These are phyloP conservation scores for Beauveria brongniartii DNA, from an alignment of 2,329 filamentous ascomycete species.

Conservation along the genomic window DNA sequence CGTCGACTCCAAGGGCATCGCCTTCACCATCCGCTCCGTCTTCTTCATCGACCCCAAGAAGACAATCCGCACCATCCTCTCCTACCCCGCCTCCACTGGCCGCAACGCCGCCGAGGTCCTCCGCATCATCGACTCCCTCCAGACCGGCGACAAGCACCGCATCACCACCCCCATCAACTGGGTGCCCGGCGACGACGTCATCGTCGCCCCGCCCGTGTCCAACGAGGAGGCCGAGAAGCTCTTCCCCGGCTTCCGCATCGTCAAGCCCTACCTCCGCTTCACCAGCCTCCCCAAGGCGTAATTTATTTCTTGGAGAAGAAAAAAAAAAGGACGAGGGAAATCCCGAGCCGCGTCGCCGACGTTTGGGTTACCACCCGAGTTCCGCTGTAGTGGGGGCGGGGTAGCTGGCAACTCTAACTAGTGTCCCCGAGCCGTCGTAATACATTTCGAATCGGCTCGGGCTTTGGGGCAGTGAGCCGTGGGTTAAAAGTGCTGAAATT, in stretches of 20 bases:
- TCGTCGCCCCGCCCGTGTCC: slow-evolving; percentile 75
- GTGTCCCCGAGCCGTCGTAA: neutral
- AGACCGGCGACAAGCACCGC: slow-evolving; percentile 80
- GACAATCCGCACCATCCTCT: slow-evolving; percentile 86
- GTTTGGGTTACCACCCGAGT: neutral
- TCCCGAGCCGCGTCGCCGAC: too few species aligned
- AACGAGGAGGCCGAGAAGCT: slow-evolving; percentile 81
- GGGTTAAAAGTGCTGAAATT: neutral
- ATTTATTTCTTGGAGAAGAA: neutral
- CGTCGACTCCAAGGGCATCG: slow-evolving; percentile 73
- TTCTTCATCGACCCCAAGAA: slow-evolving; percentile 93
- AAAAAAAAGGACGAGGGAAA: too few species aligned
- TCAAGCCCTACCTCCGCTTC: slow-evolving; percentile 69
- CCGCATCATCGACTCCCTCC: slow-evolving; percentile 69
- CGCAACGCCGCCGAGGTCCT: slow-evolving; percentile 74
- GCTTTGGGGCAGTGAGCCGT: too few species aligned
- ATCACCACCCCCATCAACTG: slow-evolving; percentile 88
- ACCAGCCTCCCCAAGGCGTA: slow-evolving; percentile 55
- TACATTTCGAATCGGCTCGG: neutral
- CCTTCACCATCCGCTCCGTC: slow-evolving; percentile 90
- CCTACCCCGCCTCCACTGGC: slow-evolving; percentile 86
- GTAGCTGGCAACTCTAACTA: neutral
- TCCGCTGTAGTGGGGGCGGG: neutral
- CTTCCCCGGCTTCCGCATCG: slow-evolving; percentile 66
- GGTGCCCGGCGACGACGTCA: slow-evolving; percentile 82